These are phyloP conservation scores for Funneliformis geosporum DNA, from an alignment of 192 early-diverging fungal species.

Conservation along the genomic window DNA sequence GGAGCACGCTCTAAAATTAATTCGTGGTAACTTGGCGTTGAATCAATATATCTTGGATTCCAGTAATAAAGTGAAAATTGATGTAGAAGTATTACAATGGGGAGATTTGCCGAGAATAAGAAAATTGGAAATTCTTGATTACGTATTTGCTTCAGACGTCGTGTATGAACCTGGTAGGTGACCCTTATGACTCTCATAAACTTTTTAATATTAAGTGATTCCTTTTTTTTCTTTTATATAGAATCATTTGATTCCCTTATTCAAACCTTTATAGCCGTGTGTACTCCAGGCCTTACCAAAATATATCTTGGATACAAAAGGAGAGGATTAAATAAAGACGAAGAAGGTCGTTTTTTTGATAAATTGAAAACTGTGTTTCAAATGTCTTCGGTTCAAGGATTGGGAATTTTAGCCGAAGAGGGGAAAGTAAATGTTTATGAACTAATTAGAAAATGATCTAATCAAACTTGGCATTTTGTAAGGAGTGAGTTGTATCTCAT, in stretches of 20 bases:
- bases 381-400: background rate
- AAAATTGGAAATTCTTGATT: constrained; percentile 15
- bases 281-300: constrained; percentile 9
- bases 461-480: no score
- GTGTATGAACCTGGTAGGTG: constrained; percentile 30
- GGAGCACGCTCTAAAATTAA: constrained; percentile 7
- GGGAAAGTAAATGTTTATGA: constrained; percentile 20
- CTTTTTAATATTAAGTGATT: background rate
- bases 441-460: background rate
- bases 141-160: constrained; percentile 25
- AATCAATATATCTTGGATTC: constrained; percentile 7
- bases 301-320: constrained; percentile 31
- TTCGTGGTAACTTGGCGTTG: background rate
- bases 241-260: constrained; percentile 27
- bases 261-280: constrained; percentile 18
- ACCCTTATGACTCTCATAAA: background rate
- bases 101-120: background rate
- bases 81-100: constrained; percentile 17
- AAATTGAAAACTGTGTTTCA: constrained; percentile 5
- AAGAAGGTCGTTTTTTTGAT: constrained; percentile 18
- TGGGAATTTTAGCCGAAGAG: background rate
- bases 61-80: background rate
- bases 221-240: background rate
- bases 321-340: constrained; percentile 11
- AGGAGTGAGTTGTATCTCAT: no score